Base-by-base conservation (phyloP, 768 basidiomycete species). In the Boletus pseudopeckii region DNA sequence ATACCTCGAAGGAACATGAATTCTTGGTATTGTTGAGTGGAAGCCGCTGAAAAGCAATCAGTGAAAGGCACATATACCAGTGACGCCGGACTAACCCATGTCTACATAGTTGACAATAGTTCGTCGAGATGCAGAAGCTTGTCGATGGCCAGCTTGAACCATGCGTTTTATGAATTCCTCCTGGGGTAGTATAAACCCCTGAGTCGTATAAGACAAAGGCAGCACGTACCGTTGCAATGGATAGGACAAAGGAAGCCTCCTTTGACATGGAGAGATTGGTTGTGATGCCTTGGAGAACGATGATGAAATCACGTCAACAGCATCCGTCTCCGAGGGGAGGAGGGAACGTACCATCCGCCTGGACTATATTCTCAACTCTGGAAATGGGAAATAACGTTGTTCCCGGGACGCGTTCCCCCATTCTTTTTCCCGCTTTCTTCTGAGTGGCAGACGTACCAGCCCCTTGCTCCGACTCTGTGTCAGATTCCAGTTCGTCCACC, bases 81-180 rank as follows among this genome's bases (percentile, higher is more conserved):
- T 41, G 37, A 54, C 22, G 13, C 32, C 37, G 47, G 45, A 71
- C 82, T 52, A 57, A 92, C 91, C 85, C 77, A 92, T 80, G 66
- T 94, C 90, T 38, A 77, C 75, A 58, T 92, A 90, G 49, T 80
- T 78, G 11, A 92, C 74, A 20, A 71, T 75, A 52, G 75, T 79
- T 54, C 88, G 78, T 53, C 78, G 76, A 46, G 84, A 80, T 17
- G 77, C 74, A 54, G 73, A 73, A 10, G 89, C 88, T 63, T 85
- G 81, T 45, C 78, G 77, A 54, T 87, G 82, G 13, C 85, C 88
- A 24, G 85, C 84, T 66, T 82, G 80, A 17, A 82, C 78, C 64
- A 92, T 76, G 45, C 84, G 79, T 69, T 89, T 88, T 51, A 93
- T 80, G 66, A 92, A 93, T 64, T 92, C 88, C 72, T 94, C 91